Base-by-base conservation (phyloP, 2,329 filamentous ascomycete species). In the Blastomyces silverae region DNA sequence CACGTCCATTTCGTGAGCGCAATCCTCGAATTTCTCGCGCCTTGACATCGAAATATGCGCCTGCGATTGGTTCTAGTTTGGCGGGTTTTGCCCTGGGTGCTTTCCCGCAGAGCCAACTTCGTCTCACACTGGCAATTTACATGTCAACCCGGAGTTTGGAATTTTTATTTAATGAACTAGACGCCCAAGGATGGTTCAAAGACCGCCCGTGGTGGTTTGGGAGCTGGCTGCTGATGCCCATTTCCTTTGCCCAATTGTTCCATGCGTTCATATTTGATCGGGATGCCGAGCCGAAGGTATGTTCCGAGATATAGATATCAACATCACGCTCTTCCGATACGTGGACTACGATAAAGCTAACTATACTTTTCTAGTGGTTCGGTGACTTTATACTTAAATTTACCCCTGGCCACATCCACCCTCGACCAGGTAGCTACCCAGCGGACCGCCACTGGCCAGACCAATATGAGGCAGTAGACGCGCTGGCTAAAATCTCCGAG, bases 41-140 rank as follows among this genome's bases (percentile, higher is more conserved):
- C 0, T 81, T 99, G 65, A 96, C 92, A 0, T 96, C 91, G 1
- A 83, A 84, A 11, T 89, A 92, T 73, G 90, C 93, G 0, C 93
- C 93, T 0, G 92, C 92, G 1, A 83, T 97, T n/a, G 94, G 93
- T 13, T 92, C 93, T 6, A 92, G 90, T 71, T 77, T 97, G 59
- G 91, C 93, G 0, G 93, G 93, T 2, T 83, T 96, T 61, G 88
- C 90, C 61, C 81, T 97, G 22, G 90, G 90, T 8, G 84, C 96
- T 11, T 90, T 87, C 82, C 93, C 73, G 70, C 85, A 82, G 48
- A 83, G 86, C 67, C 87, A 89, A 69, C 75, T 94, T 70, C 87
- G 94, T 61, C 82, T 93, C 63, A 91, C 90, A 0, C 84, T 94
- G 58, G 88, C 91, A 17, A 90, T 97, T 67, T 95, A 93, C 73